Base-by-base conservation (phyloP, 768 basidiomycete genomes). In the Podaxis pistillaris region DNA sequence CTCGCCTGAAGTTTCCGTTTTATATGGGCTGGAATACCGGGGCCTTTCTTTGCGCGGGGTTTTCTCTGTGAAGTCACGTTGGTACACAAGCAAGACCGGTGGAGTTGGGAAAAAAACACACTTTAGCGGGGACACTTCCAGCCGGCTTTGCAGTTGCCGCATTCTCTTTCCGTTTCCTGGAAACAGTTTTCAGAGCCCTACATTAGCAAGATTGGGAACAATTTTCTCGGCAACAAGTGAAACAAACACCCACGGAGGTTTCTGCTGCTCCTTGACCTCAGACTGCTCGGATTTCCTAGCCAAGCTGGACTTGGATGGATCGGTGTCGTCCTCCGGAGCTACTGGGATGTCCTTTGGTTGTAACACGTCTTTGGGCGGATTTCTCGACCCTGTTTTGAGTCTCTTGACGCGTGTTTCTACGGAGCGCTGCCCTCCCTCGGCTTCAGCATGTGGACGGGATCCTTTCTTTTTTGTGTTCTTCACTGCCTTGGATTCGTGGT, bases 81-180 rank as follows among this genome's bases (percentile, higher is more conserved):
- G n/a, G 22, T 36, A 8, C 9, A 28, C 7, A 15, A 47, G 17
- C 33, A 2, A 12, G 28, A 33, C 1, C 22, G 30, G 8, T 15
- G 33, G 28, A 59, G 52, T 50, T 7, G 13, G 19, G 9, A 22
- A 19, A 59, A 22, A 38, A 2, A 19, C 47, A 51, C 52, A 63
- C 64, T 28, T 63, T 60, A 24, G 53, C 36, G 4, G 40, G 4
- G 15, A 15, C 46, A 37, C 54, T 17, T 4, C 36, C 49, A 5
- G 36, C 33, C 11, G 41, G 44, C 46, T 26, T 49, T 24, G 53
- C 44, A 11, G 64, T 50, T 37, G 62, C n/a, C 2, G 52, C 46
- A 46, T 78, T 78, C 53, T 78, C 77, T 63, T 79, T 78, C n/a
- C 72, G 65, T 62, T 72, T 73, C 47, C 68, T 72, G 40, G 72